A percentile compares a stretch with the other conserved stretches of the same genome.
These are phyloP conservation scores for Pulicaria dysenterica DNA, from an alignment of 129 eudicot species.

Conservation along the genomic window DNA sequence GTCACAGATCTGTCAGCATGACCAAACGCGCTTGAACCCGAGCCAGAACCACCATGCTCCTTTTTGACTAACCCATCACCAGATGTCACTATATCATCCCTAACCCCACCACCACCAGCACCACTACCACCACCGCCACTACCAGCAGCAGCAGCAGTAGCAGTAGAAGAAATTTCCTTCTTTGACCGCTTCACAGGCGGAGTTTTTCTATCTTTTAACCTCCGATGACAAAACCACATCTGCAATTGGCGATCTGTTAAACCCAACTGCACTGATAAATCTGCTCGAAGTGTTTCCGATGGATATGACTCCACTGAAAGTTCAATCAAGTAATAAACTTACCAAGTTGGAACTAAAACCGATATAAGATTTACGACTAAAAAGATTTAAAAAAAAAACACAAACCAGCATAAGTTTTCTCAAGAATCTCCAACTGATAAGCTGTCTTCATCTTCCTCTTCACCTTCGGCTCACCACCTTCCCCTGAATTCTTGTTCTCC, in stretches of 20 bases:
- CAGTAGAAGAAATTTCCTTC: conserved; percentile 41
- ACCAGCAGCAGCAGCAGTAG: not conserved
- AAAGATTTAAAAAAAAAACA: conserved; percentile 9
- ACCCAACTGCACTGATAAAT: conserved; percentile 65
- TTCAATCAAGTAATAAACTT: conserved; percentile 17
- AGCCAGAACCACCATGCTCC: conserved; percentile 53
- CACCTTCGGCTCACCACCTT: conserved; percentile 56
- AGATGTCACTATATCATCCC: conserved; percentile 37
- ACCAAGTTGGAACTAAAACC: not conserved
- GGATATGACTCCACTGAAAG: conserved; percentile 73
- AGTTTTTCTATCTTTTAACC: conserved; percentile 79
- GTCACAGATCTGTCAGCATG: conserved; percentile 46
- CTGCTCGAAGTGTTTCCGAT: conserved; percentile 74
- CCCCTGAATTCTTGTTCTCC: conserved; percentile 42
- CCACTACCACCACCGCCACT: conserved; percentile 34
- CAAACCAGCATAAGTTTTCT: conserved; percentile 85
- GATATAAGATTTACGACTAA: not conserved
- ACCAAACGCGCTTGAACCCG: conserved; percentile 56
- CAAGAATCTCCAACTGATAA: conserved; percentile 83
- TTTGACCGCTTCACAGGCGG: conserved; percentile 47
- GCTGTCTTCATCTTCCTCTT: conserved; percentile 95
- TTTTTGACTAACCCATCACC: conserved; percentile 51
- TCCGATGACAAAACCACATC: conserved; percentile 98
- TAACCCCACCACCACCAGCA: conserved; percentile 40
- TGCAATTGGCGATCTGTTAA: conserved; percentile 90